Conservation (phyloP, 208 protist genomes). For the Leishmania lainsoni region DNA sequence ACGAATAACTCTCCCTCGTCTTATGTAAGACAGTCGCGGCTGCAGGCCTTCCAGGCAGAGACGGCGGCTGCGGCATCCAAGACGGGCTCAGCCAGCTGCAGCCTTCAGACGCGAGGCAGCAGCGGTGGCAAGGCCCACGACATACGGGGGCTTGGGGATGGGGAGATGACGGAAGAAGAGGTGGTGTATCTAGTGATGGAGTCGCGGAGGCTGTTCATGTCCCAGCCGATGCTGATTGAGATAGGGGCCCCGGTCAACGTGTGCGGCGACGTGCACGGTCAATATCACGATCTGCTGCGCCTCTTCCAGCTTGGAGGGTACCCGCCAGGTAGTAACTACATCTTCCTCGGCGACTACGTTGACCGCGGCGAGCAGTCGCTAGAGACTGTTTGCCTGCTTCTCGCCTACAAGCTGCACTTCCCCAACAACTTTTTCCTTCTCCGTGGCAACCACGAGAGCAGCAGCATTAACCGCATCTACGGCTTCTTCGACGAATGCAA, state of each 20-base stretch:
- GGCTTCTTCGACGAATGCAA: conserved; percentile 94
- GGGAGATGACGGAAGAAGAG: conserved; percentile 68
- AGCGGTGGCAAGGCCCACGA: not conserved
- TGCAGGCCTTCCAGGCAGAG: conserved; percentile 42
- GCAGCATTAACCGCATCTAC: conserved; percentile 86
- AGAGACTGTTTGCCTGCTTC: conserved; percentile 77
- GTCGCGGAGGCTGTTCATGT: conserved; percentile 86
- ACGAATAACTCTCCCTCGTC: conserved; percentile 22
- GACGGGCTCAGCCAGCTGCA: conserved; percentile 22
- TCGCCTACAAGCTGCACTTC: conserved; percentile 82
- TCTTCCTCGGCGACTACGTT: conserved; percentile 98
- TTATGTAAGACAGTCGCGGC: conserved; percentile 51
- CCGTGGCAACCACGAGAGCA: conserved; percentile 91
- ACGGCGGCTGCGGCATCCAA: conserved; percentile 8
- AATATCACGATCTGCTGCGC: conserved; percentile 75
- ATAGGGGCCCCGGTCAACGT: conserved; percentile 83
- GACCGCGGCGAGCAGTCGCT: conserved; percentile 91
- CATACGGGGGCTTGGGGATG: not conserved
- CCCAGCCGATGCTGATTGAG: conserved; percentile 87
- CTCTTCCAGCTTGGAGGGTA: conserved; percentile 78
- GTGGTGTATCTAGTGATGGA: conserved; percentile 77
- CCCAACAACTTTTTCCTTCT: conserved; percentile 87
- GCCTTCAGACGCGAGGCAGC: conserved; percentile 13
- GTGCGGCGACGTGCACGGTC: conserved; percentile 87
- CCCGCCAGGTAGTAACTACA: conserved; percentile 67